These are phyloP conservation scores for Dactylis glomerata DNA, from an alignment of 176 grass and related monocot genomes.

Conservation along the genomic window DNA sequence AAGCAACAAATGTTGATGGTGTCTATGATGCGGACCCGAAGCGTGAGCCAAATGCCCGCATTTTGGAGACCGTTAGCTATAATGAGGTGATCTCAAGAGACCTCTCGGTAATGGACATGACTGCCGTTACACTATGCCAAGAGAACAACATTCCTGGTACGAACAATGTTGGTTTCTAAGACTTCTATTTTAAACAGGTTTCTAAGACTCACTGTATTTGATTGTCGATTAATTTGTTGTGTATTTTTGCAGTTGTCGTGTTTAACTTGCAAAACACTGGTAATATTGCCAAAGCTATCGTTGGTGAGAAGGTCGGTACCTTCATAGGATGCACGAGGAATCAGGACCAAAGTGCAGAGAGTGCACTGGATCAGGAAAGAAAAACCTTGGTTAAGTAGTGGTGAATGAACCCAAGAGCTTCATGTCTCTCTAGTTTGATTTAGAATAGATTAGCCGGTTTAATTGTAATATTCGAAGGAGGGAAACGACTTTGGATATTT, in stretches of 20 bases:
- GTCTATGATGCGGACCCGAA: constrained; percentile 86
- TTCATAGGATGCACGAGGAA: constrained; percentile 54
- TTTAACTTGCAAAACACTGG: constrained; percentile 91
- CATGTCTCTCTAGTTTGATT: background rate
- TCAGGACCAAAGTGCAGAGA: constrained; percentile 17
- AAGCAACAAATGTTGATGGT: constrained; percentile 97
- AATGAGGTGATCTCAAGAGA: constrained; percentile 79
- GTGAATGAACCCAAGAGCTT: constrained; percentile 37
- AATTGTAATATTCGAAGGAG: background rate
- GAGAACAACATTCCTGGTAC: constrained; percentile 98
- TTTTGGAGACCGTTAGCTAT: constrained; percentile 84
- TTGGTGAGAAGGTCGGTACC: constrained; percentile 90
- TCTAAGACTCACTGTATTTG: background rate
- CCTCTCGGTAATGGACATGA: constrained; percentile 99
- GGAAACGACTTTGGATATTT: background rate
- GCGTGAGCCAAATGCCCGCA: constrained; percentile 60
- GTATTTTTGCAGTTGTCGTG: constrained; percentile 70
- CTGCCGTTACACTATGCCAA: constrained; percentile 90
- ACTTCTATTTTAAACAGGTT: no score
- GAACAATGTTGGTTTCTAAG: background rate
- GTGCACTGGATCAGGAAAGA: constrained; percentile 31
- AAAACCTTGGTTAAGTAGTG: constrained; percentile 43
- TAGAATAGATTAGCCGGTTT: constrained; percentile 27
- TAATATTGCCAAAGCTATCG: constrained; percentile 92
- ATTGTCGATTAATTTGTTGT: background rate